phyloP scores from a whole-genome alignment of 371 early-diverging fungal species.

The Lichtheimia hyalospora region DNA sequence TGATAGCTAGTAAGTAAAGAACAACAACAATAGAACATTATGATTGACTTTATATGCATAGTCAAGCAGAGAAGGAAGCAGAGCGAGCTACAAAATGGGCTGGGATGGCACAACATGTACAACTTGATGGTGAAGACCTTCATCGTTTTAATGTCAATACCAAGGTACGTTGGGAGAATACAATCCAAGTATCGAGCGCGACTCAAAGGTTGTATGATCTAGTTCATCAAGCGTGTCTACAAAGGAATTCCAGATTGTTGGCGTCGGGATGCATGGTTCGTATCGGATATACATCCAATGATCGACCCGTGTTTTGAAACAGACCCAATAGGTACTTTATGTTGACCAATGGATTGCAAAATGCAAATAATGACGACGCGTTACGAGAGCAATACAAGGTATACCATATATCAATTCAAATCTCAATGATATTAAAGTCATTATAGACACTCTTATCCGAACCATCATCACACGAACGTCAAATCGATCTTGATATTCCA shows the following conservation, averaged over 20 bases:
- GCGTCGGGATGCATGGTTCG: slow-evolving; percentile 63
- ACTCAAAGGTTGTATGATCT: not conserved
- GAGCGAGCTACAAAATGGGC: slow-evolving; percentile 57
- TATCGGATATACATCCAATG: too few relatives aligned
- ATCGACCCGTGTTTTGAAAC: too few relatives aligned
- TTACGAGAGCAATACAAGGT: slow-evolving; percentile 22
- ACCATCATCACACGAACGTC: slow-evolving; percentile 53
- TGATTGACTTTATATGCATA: too few relatives aligned
- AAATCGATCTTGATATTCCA: slow-evolving; percentile 71
- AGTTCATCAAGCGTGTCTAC: slow-evolving; percentile 55
- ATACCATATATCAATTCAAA: not conserved
- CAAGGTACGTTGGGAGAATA: slow-evolving; percentile 29
- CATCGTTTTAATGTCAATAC: slow-evolving; percentile 35
- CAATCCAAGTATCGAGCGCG: too few relatives aligned
- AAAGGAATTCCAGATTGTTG: slow-evolving; percentile 72
- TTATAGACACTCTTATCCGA: slow-evolving; percentile 20
- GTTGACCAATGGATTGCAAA: slow-evolving; percentile 26
- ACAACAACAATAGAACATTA: too few relatives aligned
- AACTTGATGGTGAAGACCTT: slow-evolving; percentile 33
- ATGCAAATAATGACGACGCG: slow-evolving; percentile 18
- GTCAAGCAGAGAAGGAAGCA: slow-evolving; percentile 34
- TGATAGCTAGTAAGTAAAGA: slow-evolving; percentile 13
- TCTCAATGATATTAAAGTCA: not conserved
- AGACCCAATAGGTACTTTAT: slow-evolving; percentile 32
- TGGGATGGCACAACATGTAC: slow-evolving; percentile 45